These are phyloP conservation scores for Xerocomus spinulosus DNA, from an alignment of 768 basidiomycete genomes.

Conservation along the genomic window DNA sequence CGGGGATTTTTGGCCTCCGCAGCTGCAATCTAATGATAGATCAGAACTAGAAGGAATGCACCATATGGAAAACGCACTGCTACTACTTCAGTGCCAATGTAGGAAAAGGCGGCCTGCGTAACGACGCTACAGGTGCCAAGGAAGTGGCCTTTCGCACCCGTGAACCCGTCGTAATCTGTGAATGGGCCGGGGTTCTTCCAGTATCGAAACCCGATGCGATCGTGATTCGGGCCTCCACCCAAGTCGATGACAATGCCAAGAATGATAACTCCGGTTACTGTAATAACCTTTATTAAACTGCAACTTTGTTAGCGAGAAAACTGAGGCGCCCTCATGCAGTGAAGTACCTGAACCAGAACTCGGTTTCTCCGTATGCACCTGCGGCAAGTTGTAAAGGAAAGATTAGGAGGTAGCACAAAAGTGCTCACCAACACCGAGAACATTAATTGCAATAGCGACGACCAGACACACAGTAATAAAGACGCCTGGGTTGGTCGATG, in stretches of 20 bases:
- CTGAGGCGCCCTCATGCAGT: neutral
- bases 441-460: slow-evolving; percentile 46
- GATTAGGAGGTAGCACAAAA: no score
- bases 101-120: slow-evolving; percentile 57
- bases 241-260: slow-evolving; percentile 46
- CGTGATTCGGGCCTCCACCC: slow-evolving; percentile 52
- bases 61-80: slow-evolving; percentile 27
- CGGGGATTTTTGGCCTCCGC: slow-evolving; percentile 51
- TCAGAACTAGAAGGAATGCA: neutral
- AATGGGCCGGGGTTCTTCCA: slow-evolving; percentile 57
- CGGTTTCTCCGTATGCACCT: slow-evolving; percentile 44
- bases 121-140: slow-evolving; percentile 48
- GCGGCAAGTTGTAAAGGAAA: neutral
- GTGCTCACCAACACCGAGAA: slow-evolving; percentile 36
- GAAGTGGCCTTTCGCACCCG: slow-evolving; percentile 49
- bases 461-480: slow-evolving; percentile 52
- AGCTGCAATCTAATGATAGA: slow-evolving; percentile 34
- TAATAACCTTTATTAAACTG: slow-evolving; percentile 50
- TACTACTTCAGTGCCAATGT: slow-evolving; percentile 53
- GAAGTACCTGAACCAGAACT: slow-evolving; percentile 44
- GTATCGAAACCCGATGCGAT: slow-evolving; percentile 46
- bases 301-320: neutral
- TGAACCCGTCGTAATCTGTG: slow-evolving; percentile 36
- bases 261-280: slow-evolving; percentile 42
- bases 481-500: slow-evolving; percentile 37